Evolutionary conservation across 1,139 yeast genomes (phyloP).

Genomic region (Magnusiomyces suaveolens): DNA sequence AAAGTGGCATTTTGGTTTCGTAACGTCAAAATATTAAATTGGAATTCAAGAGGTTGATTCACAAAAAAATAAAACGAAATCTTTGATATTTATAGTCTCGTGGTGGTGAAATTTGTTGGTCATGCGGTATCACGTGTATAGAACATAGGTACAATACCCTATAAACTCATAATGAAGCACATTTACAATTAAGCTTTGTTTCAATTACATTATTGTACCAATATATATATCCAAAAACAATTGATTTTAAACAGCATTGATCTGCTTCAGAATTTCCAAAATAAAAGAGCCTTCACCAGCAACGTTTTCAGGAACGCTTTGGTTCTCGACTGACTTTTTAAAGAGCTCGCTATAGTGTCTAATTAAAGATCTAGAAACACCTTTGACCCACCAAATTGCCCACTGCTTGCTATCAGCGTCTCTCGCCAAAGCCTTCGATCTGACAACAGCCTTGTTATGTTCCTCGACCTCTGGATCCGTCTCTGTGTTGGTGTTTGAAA

Average conservation of each 20-base stretch:
- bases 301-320: conserved; percentile 1
- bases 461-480: background rate
- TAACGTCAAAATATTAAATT: no score
- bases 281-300: background rate
- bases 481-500: background rate
- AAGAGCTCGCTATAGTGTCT: conserved; percentile 5
- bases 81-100: no score
- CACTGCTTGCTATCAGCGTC: conserved; percentile 10
- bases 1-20: conserved; percentile 29
- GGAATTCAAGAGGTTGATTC: no score
- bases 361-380: conserved; percentile 8
- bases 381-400: conserved; percentile 15
- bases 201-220: no score
- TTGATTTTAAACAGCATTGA: background rate
- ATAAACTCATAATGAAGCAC: no score
- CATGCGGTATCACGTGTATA: no score
- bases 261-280: conserved; percentile 2
- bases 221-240: background rate
- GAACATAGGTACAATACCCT: no score
- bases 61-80: no score
- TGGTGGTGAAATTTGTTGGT: no score
- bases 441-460: background rate
- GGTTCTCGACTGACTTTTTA: conserved; percentile 1
- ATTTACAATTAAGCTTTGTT: no score
- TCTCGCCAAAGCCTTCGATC: background rate